These are phyloP conservation scores for Calonectria fujianensis DNA, from an alignment of 2,329 filamentous ascomycete genomes.

Conservation along the genomic window DNA sequence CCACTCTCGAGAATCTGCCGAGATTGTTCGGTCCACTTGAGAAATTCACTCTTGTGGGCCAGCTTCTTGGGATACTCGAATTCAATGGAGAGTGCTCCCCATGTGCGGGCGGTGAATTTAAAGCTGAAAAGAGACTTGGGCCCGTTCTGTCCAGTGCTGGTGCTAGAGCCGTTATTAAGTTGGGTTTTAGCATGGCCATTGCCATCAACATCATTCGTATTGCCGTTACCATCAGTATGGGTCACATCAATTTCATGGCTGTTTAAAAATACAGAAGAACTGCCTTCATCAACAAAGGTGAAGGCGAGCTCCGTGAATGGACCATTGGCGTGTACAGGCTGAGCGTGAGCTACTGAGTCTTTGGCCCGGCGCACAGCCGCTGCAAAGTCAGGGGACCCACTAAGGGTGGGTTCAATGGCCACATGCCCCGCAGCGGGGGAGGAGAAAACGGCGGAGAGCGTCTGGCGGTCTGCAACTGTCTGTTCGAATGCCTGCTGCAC, in stretches of 20 bases:
- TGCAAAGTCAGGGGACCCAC: constrained; percentile 15
- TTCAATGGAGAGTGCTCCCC: constrained; percentile 29
- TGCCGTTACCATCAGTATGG: constrained; percentile 1
- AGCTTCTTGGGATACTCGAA: constrained; percentile 33
- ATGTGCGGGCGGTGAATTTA: constrained; percentile 30
- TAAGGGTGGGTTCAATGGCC: constrained; percentile 4
- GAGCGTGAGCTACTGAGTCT: constrained; percentile 29
- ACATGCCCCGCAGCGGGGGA: constrained; percentile 31
- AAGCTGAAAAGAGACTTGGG: constrained; percentile 23
- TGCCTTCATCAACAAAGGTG: constrained; percentile 24
- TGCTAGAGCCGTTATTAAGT: constrained; percentile 21
- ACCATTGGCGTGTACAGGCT: constrained; percentile 6
- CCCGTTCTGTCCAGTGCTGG: constrained; percentile 2
- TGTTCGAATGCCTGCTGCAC: constrained; percentile 29
- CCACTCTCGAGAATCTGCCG: constrained; percentile 25
- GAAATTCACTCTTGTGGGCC: constrained; percentile 8
- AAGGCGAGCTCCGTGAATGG: constrained; percentile 24
- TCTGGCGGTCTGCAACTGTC: constrained; percentile 29
- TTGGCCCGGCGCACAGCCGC: constrained; percentile 30
- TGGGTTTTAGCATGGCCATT: constrained; percentile 27
- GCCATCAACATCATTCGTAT: constrained; percentile 1
- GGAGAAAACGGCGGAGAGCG: constrained; percentile 26
- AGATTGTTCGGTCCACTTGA: constrained; percentile 30
- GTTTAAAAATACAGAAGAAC: constrained; percentile 29
- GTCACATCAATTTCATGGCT: constrained; percentile 22